Evolutionary conservation across 306 rosid species (phyloP), one percentile per base, ranked within the genome.

Genomic region (Citrullus colocynthis): DNA sequence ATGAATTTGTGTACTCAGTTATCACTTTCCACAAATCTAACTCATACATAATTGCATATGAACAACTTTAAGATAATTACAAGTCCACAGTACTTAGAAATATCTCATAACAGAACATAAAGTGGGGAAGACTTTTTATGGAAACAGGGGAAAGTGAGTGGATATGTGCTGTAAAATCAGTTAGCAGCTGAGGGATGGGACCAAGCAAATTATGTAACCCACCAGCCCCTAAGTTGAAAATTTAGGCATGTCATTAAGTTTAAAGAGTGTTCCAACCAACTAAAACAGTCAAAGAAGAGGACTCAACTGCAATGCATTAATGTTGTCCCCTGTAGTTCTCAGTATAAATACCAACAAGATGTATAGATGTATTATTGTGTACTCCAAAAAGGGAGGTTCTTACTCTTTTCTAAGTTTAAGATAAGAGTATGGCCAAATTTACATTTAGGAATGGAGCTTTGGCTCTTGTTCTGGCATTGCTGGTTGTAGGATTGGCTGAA

Each of bases 131-230:
- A 52, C 57, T 52, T 52, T 14, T 14, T 2, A 1, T 14, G 44
- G 4, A 13, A 63, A 12, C 16, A 32, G 32, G 7, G 76, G 15
- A 6, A 70, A 20, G 17, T 10, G 9, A 13, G 44, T 42, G 72
- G 56, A 30, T 49, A 2, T 77, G 72, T 28, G 55, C 56, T 18
- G 66, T 54, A 28, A 2, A 30, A 55, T 76, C 24, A 20, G 49
- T 37, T 69, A 57, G 91, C 82, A 24, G 88, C 81, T 90, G 90
- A 82, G 85, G 36, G 82, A 52, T 80, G 90, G 82, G 81, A 85
- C 62, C 74, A 55, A 28, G 55, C 16, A 62, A 80, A 71, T 87
- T 81, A 86, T 80, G 88, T 81, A 39, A 42, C 57, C 59, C 80
- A 85, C 87, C 85, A 79, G 83, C 80, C 41, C 63, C 51, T 54